Base-by-base conservation (phyloP, 2,329 filamentous ascomycete species). In the Ophiosphaerella herpotricha region DNA sequence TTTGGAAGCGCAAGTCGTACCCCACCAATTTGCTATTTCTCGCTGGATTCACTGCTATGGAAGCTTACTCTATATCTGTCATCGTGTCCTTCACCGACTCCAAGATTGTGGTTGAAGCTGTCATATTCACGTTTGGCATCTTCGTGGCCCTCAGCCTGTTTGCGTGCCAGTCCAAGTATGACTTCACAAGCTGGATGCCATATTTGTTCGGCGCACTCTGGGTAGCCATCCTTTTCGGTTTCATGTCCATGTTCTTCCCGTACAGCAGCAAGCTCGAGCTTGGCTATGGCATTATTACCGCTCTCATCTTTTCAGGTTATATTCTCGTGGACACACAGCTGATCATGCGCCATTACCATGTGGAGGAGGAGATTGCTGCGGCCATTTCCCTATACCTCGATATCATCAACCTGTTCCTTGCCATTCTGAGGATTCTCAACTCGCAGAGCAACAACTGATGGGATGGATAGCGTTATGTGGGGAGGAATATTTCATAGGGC, bases 321-420 rank as follows among this genome's bases (percentile, higher is more conserved):
- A 95, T 99, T 55, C 82, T 99, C 39, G 90, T 97, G 39, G 94
- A 99, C 72, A 99, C 94, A 0, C 94, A 99, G 80, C 78, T 99
- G 64, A 85, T 99, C 55, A 88, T 99, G 84, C 85, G 92, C 68
- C 90, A 96, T 75, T 94, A 97, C 77, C 93, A 97, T 69, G 91
- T 97, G 44, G 94, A 99, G 77, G 93, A 97, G 82, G 92, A 97
- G 80, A 97, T 97, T 71, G 91, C 92, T 6, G 93, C 93, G 42
- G 87, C 90, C 8, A 96, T 99, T 74, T 94, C 90, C 70, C 82
- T 99, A 41, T 99, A 99, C 74, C 83, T 99, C 42, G 93, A 97
- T 74, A 86, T 97, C 58, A 90, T 97, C 80, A 99, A 99, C 82
- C 76, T 99, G 61, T 99, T 99, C 85, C 81, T 99, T 61, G 88